phyloP scores from a whole-genome alignment of 176 grass and related monocot species.

The Areca catechu region DNA sequence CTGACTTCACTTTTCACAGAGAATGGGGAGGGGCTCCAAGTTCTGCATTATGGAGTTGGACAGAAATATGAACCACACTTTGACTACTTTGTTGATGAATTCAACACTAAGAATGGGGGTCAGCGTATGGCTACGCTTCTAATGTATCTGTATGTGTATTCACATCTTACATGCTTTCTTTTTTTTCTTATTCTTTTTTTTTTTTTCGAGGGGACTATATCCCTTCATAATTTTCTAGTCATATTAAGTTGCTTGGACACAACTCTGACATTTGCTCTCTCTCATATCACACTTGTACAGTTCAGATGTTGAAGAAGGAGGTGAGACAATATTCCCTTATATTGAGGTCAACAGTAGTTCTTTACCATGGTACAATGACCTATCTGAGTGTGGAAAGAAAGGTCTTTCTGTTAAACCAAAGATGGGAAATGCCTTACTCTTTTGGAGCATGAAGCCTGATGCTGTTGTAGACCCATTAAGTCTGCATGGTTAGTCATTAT shows the following conservation, averaged over 20 bases:
- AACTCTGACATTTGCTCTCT: no score
- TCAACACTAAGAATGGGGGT: constrained; percentile 9
- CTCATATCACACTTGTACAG: background rate
- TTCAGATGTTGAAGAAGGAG: constrained; percentile 19
- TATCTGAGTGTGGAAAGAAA: constrained; percentile 11
- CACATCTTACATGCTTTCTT: background rate
- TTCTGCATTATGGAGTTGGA: constrained; percentile 15
- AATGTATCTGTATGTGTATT: constrained; percentile 10
- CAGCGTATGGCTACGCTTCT: constrained; percentile 15
- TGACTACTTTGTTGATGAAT: constrained; percentile 14
- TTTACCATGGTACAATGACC: background rate
- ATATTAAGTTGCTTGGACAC: no score
- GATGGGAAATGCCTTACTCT: constrained; percentile 17
- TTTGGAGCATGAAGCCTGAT: constrained; percentile 20
- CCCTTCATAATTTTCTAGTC: no score
- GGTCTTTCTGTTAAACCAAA: constrained; percentile 11
- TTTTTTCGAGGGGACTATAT: no score
- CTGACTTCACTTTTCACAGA: no score
- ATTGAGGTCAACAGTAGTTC: constrained; percentile 7
- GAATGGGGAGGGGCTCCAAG: constrained; percentile 7
- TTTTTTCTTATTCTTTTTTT: background rate
- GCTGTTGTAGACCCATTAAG: constrained; percentile 10
- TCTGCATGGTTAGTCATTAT: constrained; percentile 10
- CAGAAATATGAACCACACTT: constrained; percentile 17
- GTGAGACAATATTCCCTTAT: constrained; percentile 14